Evolutionary conservation across 345 rosid species (phyloP).

Genomic region (Nephelium lappaceum): DNA sequence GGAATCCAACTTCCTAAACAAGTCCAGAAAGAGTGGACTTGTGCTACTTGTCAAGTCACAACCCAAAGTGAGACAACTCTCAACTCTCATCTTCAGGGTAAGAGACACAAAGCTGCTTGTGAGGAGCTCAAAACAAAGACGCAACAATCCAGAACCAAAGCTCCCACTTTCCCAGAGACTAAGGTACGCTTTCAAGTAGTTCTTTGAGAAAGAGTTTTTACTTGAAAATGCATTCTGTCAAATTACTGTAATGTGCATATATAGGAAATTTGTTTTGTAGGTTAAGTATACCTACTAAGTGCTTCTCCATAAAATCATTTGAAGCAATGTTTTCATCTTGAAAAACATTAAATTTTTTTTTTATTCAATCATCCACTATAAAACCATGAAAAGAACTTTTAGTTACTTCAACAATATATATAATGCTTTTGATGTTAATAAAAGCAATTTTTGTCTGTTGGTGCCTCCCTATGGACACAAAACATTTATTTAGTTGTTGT

Average conservation of each 20-base stretch:
- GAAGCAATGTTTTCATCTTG: background rate
- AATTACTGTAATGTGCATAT: too few relatives aligned
- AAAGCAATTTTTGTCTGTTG: slow-evolving; percentile 25
- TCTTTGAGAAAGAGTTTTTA: too few relatives aligned
- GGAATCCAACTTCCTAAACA: slow-evolving; percentile 9
- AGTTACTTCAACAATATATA: too few relatives aligned
- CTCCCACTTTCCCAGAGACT: background rate
- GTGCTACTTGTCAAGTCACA: slow-evolving; percentile 34
- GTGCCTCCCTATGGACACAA: slow-evolving; percentile 18
- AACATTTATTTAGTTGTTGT: too few relatives aligned
- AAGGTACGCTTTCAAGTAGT: background rate
- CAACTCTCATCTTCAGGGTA: slow-evolving; percentile 34
- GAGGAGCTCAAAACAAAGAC: slow-evolving; percentile 23
- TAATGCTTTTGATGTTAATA: slow-evolving; percentile 27
- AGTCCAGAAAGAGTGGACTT: slow-evolving; percentile 34
- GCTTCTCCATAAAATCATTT: too few relatives aligned
- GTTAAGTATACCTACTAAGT: background rate
- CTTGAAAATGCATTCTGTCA: background rate
- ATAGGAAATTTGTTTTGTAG: too few relatives aligned
- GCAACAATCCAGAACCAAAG: slow-evolving; percentile 5
- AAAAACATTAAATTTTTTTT: too few relatives aligned
- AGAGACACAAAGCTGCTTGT: slow-evolving; percentile 20
- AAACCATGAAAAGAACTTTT: too few relatives aligned
- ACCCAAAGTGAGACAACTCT: slow-evolving; percentile 19
- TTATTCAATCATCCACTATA: too few relatives aligned